Evolutionary conservation across 441 rosid genomes (phyloP).

Genomic region (Arabidopsis lyrata): DNA sequence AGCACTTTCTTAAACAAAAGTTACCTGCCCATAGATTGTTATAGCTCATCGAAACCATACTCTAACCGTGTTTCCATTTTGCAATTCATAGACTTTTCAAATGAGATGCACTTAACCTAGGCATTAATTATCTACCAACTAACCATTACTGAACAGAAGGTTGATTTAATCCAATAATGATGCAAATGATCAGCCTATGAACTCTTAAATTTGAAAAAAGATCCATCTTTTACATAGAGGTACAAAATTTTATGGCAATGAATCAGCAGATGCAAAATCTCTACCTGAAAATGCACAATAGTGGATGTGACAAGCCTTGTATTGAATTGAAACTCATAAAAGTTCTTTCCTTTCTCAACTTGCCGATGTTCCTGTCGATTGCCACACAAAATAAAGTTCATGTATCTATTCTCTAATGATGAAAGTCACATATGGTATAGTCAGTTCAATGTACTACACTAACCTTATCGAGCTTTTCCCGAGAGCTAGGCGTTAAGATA

Average conservation of each 20-base stretch:
- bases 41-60: neutral
- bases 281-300: constrained; percentile 87
- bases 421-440: neutral
- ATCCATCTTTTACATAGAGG: neutral
- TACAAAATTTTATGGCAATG: neutral
- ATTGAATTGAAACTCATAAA: constrained; percentile 78
- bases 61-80: neutral
- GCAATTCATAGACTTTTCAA: neutral
- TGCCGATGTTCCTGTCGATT: constrained; percentile 62
- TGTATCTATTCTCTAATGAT: neutral
- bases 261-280: constrained; percentile 31
- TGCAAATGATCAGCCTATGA: neutral
- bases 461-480: constrained; percentile 57
- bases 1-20: constrained; percentile 8
- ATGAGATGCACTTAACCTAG: neutral
- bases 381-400: neutral
- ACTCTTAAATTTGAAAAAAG: neutral
- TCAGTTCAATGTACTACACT: constrained; percentile 1
- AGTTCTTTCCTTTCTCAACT: constrained; percentile 65
- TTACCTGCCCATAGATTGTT: constrained; percentile 12
- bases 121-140: neutral
- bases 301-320: constrained; percentile 83
- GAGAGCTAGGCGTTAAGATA: constrained; percentile 51
- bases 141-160: neutral
- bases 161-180: constrained; percentile 14